Base-by-base conservation (phyloP, 257 asterid genomes). In the Misopates orontium region DNA sequence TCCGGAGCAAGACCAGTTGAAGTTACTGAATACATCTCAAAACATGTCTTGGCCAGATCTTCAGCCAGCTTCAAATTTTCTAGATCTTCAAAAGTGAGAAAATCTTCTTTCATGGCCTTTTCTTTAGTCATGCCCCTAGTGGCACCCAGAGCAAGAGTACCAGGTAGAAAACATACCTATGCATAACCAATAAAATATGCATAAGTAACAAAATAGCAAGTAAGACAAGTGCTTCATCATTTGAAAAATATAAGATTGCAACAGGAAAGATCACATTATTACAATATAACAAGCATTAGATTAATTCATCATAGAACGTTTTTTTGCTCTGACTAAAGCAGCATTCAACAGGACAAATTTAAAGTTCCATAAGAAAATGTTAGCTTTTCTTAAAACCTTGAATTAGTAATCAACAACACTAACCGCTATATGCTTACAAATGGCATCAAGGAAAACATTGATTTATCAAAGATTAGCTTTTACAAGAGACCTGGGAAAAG, bases 131-230 rank as follows among this genome's bases (percentile, higher is more conserved):
- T 10, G 60, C 99, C 99, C 77, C 84, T 90, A 20, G 99, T 94
- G 73, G 97, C 95, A 70, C 99, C 99, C 74, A 94, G 89, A 42
- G 96, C 99, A 84, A 94, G 93, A 55, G 93, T 76, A 62, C 97
- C 99, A 58, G 99, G 96, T 28, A 94, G 95, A 78, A 94, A 94
- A 79, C 99, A 94, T 44, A 90, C 97, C 96, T 94, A 60, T n/a
- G 24, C 13, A 60, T 44, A 39, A 62, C 50, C 62, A 32, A 56
- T 40, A 71, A 67, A 40, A 67, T 66, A 60, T 49, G 13, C 17
- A 62, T 52, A 50, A 50, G 60, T 22, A 20, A 64, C 23, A 50
- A 28, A 54, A 44, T 8, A 48, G 48, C 61, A 52, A 64, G 53
- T 17, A 20, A 4, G 23, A 28, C 31, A 52, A 61, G 28, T 25